These are phyloP conservation scores for Albugo laibachii DNA, from an alignment of 352 stramenopile genomes.

Conservation along the genomic window DNA sequence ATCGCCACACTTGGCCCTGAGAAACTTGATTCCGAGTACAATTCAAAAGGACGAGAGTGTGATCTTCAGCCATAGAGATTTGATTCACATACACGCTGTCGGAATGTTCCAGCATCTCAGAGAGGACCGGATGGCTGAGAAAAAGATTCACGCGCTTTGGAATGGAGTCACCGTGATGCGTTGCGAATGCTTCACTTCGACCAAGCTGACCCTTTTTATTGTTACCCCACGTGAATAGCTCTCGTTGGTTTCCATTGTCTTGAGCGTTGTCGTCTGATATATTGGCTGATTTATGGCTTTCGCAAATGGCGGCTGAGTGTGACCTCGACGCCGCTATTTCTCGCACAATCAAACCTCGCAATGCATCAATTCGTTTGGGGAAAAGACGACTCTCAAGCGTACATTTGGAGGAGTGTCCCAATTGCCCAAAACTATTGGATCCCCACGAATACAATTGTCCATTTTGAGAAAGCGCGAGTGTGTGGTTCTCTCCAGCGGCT, in stretches of 20 bases:
- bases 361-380: constrained; percentile 53
- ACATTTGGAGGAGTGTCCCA: constrained; percentile 43
- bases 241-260: too few species aligned
- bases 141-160: constrained; percentile 41
- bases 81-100: constrained; percentile 20
- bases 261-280: too few species aligned
- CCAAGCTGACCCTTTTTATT: constrained; percentile 66
- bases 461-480: constrained; percentile 33
- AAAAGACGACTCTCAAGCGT: constrained; percentile 30
- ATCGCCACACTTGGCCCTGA: constrained; percentile 60
- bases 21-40: constrained; percentile 30
- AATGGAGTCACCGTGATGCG: constrained; percentile 31
- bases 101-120: constrained; percentile 36
- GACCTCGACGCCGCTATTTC: constrained; percentile 50
- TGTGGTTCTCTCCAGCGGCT: constrained; percentile 63
- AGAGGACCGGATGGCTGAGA: constrained; percentile 23
- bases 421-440: constrained; percentile 64
- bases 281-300: constrained; percentile 9
- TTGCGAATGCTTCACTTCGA: constrained; percentile 49
- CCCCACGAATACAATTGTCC: constrained; percentile 62
- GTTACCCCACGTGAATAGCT: constrained; percentile 54
- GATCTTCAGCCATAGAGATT: constrained; percentile 44
- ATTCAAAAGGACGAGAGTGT: constrained; percentile 46
- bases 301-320: constrained; percentile 49
- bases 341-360: constrained; percentile 24